Evolutionary conservation across 495 filamentous ascomycete species (phyloP).

Genomic region (Neurospora sp.): DNA sequence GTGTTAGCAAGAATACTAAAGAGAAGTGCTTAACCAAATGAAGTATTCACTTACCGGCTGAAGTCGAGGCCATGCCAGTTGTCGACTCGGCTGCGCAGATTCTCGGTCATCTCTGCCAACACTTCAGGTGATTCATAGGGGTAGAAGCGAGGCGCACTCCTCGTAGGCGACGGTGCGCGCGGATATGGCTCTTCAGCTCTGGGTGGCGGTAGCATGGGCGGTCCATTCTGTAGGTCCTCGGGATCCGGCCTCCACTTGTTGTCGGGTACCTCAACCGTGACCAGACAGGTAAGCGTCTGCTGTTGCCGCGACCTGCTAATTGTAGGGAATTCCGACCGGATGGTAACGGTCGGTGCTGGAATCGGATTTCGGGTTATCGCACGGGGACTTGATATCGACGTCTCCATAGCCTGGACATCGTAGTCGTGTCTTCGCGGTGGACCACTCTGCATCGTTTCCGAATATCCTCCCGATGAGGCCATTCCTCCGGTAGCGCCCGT

Average conservation of each 20-base stretch:
- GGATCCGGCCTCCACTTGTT: slow-evolving; percentile 83
- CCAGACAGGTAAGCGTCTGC: slow-evolving; percentile 86
- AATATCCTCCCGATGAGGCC: slow-evolving; percentile 67
- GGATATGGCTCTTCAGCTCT: slow-evolving; percentile 34
- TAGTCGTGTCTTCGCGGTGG: slow-evolving; percentile 76
- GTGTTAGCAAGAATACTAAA: slow-evolving; percentile 2
- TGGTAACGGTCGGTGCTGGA: slow-evolving; percentile 77
- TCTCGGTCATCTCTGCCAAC: slow-evolving; percentile 78
- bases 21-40: not conserved
- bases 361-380: slow-evolving; percentile 78
- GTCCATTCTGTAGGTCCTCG: slow-evolving; percentile 64
- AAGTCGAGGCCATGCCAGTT: slow-evolving; percentile 99
- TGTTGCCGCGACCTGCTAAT: slow-evolving; percentile 86
- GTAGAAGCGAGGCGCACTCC: slow-evolving; percentile 43
- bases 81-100: slow-evolving; percentile 74
- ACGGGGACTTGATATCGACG: slow-evolving; percentile 66
- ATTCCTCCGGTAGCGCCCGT: slow-evolving; percentile 30
- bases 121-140: slow-evolving; percentile 55
- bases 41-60: slow-evolving; percentile 46
- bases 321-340: slow-evolving; percentile 94
- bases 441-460: slow-evolving; percentile 50
- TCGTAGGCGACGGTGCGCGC: slow-evolving; percentile 40
- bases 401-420: slow-evolving; percentile 94
- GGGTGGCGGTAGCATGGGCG: slow-evolving; percentile 38
- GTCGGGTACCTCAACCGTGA: slow-evolving; percentile 91